Conservation (phyloP, 2,329 filamentous ascomycete species). For the Diplodia sapinea region DNA sequence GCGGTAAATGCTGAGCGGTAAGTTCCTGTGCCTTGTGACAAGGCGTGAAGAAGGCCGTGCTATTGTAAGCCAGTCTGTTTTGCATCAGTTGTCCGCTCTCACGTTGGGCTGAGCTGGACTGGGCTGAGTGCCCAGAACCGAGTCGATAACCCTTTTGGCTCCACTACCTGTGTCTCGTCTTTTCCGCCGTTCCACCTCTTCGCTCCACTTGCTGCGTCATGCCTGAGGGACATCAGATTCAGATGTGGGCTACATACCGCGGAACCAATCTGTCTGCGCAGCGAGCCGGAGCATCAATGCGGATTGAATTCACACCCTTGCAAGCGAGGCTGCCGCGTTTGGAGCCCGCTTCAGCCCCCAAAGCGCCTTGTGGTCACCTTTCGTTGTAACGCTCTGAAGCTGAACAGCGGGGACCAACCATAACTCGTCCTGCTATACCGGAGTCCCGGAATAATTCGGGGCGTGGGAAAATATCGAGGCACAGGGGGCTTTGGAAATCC, state of each 20-base stretch:
- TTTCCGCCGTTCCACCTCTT: neutral
- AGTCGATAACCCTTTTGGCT: conserved; percentile 10
- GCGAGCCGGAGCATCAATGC: neutral
- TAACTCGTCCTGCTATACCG: neutral
- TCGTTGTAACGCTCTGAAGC: neutral
- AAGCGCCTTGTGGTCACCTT: neutral
- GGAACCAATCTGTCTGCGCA: neutral
- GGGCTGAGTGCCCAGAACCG: conserved; percentile 8
- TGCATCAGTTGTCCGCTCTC: neutral
- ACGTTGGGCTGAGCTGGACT: conserved; percentile 4
- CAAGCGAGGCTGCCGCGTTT: neutral
- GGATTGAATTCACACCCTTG: neutral
- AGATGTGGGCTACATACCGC: neutral
- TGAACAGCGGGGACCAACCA: neutral
- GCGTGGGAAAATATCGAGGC: neutral
- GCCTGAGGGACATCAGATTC: neutral
- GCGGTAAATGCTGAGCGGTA: neutral
- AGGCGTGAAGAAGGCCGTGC: neutral
- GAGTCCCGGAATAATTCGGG: neutral
- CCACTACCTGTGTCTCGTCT: conserved; percentile 6
- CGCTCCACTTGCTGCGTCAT: conserved; percentile 2
- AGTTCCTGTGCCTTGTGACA: neutral
- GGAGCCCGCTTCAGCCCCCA: neutral
- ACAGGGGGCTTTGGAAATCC: conserved; percentile 1
- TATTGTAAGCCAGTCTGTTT: neutral